Base-by-base conservation (phyloP, 306 rosid species). In the Hippophae rhamnoides region DNA sequence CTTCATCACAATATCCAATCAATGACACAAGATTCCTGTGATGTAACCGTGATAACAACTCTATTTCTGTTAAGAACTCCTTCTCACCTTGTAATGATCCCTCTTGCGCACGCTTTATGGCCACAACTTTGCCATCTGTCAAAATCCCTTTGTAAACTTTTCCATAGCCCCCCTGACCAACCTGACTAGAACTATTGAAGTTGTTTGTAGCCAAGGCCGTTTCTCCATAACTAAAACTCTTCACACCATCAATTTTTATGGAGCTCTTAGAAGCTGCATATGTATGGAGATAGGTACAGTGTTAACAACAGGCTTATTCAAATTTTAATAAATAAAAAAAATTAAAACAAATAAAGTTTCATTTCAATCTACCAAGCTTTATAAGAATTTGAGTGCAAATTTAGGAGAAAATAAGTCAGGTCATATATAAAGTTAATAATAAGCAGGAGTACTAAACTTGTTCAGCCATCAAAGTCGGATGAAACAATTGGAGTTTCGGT, bases 141-240 rank as follows among this genome's bases (percentile, higher is more conserved):
- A 93, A 67, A 74, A 76, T 62, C 51, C 99, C 99, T 76, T 59
- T 86, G 59, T 93, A 93, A 69, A 93, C 99, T 74, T 74, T 92
- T 57, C 98, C 98, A 65, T 92, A 92, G 60, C 98, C 98, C 78
- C 98, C 98, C 81, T 52, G 92, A 23, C 98, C 98, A 66, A 87
- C 82, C 74, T 76, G 68, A 56, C 55, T 50, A 7, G 95, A 71
- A 66, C 66, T 73, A 71, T 81, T 69, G 14, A 90, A 92, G 68
- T 76, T 79, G 65, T 66, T 41, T 9, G 96, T 85, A 49, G 98
- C 98, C 43, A 12, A 69, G 63, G 67, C 71, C 93, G 87, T 63
- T 67, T 92, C 96, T 72, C 75, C 79, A 68, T 63, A 83, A 63
- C 83, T 74, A 75, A 92, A 92, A 27, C 72, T 69, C 74, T 78